Evolutionary conservation across 164 flowering plant genomes (phyloP), one percentile per base, ranked within the genome.

Genomic region (Annona cherimola): DNA sequence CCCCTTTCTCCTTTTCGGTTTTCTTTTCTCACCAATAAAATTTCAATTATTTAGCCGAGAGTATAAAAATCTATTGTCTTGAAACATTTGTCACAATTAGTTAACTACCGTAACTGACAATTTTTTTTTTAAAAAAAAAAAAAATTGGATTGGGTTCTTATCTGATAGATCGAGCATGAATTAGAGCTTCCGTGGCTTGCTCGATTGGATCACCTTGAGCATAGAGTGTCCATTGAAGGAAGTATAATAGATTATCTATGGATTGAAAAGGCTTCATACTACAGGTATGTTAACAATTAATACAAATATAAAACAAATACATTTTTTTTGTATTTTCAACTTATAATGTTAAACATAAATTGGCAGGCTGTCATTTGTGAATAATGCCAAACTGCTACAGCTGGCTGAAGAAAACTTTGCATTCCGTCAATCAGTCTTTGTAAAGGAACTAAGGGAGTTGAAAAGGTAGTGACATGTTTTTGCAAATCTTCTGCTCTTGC

Each of bases 171-270:
- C 60, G 75, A 67, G 26, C 64, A 69, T 69, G 64, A 69, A 61
- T 14, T 69, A n/a, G 35, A 7, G 43, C 63, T 69, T 42, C 72
- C 72, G 42, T 69, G 72, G 72, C 72, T 69, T 69, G 72, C 72
- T 18, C 72, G 72, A 57, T 60, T 59, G 45, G 72, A 69, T 42
- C 72, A 69, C 8, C 50, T 69, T 7, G 72, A 57, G 46, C 72
- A 69, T n/a, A 41, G 72, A 20, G 5, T 40, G 16, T 11, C 16
- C 50, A 69, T 69, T 20, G 72, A 69, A 69, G 39, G 46, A 59
- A 42, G 26, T 14, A 0, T 81, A 19, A 69, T 7, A 26, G 5
- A 40, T 20, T 5, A 16, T 57, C 64, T 59, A 7, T 69, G 63
- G 72, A 5, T 69, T 46, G 72, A 64, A n/a, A 69, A 69, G 63